A percentile compares a stretch with the other conserved stretches of the same genome.
These are phyloP conservation scores for Trichoderma citrinoviride DNA, from an alignment of 2,329 filamentous ascomycete species.

Conservation along the genomic window DNA sequence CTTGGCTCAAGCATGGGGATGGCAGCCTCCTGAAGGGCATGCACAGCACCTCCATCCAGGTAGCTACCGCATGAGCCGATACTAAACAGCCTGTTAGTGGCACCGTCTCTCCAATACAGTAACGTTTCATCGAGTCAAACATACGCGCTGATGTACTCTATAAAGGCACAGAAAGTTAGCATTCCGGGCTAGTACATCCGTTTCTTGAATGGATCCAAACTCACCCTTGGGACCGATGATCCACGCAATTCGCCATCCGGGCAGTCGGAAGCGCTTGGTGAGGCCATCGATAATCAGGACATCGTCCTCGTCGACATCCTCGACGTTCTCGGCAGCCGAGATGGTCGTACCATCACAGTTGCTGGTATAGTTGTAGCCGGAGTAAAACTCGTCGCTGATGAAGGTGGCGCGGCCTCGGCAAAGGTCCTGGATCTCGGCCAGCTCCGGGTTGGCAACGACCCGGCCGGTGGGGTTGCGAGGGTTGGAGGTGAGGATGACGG, in stretches of 20 bases:
- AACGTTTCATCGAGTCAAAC: constrained; percentile 27
- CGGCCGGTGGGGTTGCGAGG: constrained; percentile 91
- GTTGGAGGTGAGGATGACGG: constrained; percentile 91
- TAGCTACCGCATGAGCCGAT: constrained; percentile 92
- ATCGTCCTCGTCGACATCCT: constrained; percentile 85
- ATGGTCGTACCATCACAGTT: constrained; percentile 89
- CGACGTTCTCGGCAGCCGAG: constrained; percentile 82
- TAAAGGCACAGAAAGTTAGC: constrained; percentile 10
- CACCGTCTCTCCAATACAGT: not conserved
- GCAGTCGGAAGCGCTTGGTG: constrained; percentile 94
- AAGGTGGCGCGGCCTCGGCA: constrained; percentile 87
- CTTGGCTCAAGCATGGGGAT: constrained; percentile 87
- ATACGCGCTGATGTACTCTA: constrained; percentile 82
- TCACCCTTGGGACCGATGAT: constrained; percentile 80
- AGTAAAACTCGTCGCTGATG: constrained; percentile 96
- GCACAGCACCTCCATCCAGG: constrained; percentile 90
- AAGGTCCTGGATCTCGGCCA: constrained; percentile 88
- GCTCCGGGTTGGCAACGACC: constrained; percentile 78
- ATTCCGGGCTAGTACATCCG: not conserved
- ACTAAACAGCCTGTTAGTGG: constrained; percentile 30
- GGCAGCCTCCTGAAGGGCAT: constrained; percentile 92
- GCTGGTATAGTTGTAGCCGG: constrained; percentile 91
- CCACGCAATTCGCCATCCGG: constrained; percentile 96
- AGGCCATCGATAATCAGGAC: constrained; percentile 94
- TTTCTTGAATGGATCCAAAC: constrained; percentile 14